These are phyloP conservation scores for Cnidoscolus chayamansa DNA, from an alignment of 441 rosid genomes.

Conservation along the genomic window DNA sequence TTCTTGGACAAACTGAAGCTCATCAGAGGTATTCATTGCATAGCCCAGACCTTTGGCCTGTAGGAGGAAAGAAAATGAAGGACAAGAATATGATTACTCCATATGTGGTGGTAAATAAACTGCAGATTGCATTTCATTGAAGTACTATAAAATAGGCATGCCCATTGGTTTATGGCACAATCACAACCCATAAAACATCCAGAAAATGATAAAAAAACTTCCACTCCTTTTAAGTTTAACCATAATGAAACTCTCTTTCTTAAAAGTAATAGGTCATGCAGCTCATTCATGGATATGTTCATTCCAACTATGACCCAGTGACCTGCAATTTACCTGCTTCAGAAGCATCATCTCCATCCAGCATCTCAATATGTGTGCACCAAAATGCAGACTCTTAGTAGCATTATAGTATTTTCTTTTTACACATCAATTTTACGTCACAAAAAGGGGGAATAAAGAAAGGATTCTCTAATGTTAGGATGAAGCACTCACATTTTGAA, in stretches of 20 bases:
- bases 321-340: neutral
- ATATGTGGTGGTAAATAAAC: neutral
- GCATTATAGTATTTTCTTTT: neutral
- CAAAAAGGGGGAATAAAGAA: neutral
- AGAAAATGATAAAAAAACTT: neutral
- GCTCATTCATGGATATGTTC: neutral
- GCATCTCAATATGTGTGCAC: neutral
- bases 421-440: too few species aligned
- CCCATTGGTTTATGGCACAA: too few species aligned
- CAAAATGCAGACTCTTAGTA: neutral
- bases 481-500: slow-evolving; percentile 66
- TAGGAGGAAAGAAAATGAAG: neutral
- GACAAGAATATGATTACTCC: neutral
- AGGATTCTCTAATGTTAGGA: neutral
- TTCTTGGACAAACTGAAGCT: slow-evolving; percentile 77
- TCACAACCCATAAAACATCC: neutral
- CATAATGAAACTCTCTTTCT: neutral
- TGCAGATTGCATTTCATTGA: neutral
- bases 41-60: slow-evolving; percentile 91
- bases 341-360: neutral
- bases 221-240: neutral
- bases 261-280: neutral
- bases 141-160: neutral
- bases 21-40: slow-evolving; percentile 73
- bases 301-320: neutral